Percentiles rank a stretch among this genome's conserved stretches.
Conservation (phyloP, 129 eudicot species). For the Pseudognaphalium luteoalbum region DNA sequence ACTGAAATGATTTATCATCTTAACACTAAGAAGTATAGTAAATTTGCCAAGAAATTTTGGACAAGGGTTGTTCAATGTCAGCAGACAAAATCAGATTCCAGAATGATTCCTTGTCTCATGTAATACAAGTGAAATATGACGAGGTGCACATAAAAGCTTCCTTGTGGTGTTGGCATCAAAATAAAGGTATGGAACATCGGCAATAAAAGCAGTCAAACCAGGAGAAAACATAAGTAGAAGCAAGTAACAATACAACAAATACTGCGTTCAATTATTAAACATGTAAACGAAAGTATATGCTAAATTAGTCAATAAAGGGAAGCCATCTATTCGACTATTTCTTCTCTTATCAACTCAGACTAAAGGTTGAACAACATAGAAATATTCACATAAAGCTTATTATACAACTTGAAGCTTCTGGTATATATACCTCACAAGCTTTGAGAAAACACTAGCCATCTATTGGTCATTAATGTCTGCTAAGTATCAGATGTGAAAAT, state of each 20-base stretch:
- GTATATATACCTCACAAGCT: constrained; percentile 11
- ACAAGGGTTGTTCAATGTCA: neutral
- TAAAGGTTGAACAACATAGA: neutral
- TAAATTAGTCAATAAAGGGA: neutral
- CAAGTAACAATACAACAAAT: neutral
- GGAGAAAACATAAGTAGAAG: constrained; percentile 6
- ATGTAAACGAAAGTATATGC: constrained; percentile 3
- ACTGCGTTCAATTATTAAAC: constrained; percentile 4
- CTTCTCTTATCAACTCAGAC: neutral
- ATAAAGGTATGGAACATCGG: constrained; percentile 66
- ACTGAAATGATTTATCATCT: constrained; percentile 26
- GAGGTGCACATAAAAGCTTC: constrained; percentile 63
- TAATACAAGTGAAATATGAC: constrained; percentile 62
- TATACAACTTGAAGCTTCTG: neutral
- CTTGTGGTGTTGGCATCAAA: constrained; percentile 65
- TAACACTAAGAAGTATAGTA: constrained; percentile 1
- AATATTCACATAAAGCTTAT: neutral
- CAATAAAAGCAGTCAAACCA: constrained; percentile 8
- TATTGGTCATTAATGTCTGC: neutral
- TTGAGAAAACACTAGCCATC: neutral
- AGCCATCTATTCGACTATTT: neutral
- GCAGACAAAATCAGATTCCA: neutral
- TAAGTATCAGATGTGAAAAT: no score
- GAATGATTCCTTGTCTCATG: constrained; percentile 20
- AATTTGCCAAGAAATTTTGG: constrained; percentile 24